Evolutionary conservation across 352 stramenopile species (phyloP), one percentile per base, ranked within the genome.

Genomic region (Phytophthora sojae): DNA sequence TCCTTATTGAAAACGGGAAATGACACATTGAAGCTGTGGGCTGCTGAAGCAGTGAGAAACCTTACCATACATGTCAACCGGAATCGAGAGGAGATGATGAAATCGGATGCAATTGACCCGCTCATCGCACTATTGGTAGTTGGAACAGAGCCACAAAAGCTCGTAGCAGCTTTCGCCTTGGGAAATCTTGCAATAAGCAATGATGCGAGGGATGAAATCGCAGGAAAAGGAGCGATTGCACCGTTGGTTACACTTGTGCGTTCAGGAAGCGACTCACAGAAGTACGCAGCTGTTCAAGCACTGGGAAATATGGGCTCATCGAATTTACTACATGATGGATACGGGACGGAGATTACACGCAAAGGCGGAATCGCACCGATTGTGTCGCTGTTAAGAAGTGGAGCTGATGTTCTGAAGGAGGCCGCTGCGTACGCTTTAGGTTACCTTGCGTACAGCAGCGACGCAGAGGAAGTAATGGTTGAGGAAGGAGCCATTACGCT

Each of bases 141-240:
- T 6, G 58, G 58, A 52, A 65, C 47, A 5, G 47, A 51, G 9
- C 15, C n/a, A 6, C 25, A 56, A 7, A 49, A 64, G 42, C 25
- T 12, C 12, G 26, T 50, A 19, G 47, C 47, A 26, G 58, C 58
- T 14, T 42, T 55, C 17, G 30, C 19, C 7, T 51, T 64, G 26
- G 44, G 44, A 37, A 60, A 60, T 49, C 17, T 65, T 12, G 14
- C 47, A 19, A 30, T 25, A 15, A 60, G 29, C 19, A 9, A 26
- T 23, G 55, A 2, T 51, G 19, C 26, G 8, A 44, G 3, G 37
- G 37, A 44, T 44, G 37, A 44, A 6, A 44, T n/a, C 37, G 37
- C 14, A 44, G 6, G 37, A 17, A 44, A 44, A 44, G 37, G 37
- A 44, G 37, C 14, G 9, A 44, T 44, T 44, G 5, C 37, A 6